Base-by-base conservation (phyloP, 352 stramenopile species). In the Aphanomyces invadans region DNA sequence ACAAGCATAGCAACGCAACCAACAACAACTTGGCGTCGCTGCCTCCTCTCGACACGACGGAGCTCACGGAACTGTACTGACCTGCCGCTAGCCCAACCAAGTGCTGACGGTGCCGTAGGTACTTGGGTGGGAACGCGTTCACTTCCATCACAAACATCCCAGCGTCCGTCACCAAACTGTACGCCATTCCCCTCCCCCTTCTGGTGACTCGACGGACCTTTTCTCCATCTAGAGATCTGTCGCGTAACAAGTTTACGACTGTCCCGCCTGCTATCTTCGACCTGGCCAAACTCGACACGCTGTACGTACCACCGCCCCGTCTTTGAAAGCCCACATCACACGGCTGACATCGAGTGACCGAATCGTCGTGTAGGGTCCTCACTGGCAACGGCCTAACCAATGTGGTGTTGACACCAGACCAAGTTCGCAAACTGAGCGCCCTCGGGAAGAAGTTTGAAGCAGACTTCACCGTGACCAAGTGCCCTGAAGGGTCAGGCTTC, bases 331-430 rank as follows among this genome's bases (percentile, higher is more conserved):
- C 12, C n/a, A 19, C 12, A 12, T 19, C n/a, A n/a, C n/a, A n/a
- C n/a, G n/a, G n/a, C n/a, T n/a, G n/a, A n/a, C n/a, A n/a, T n/a
- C n/a, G n/a, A n/a, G n/a, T n/a, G n/a, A n/a, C n/a, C n/a, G n/a
- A n/a, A n/a, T n/a, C n/a, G n/a, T n/a, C n/a, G n/a, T n/a, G n/a
- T 42, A 32, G 51, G 26, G 80, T 70, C 42, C 77, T 90, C 71
- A 28, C 32, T 0, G 67, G 52, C 29, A 86, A 76, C 51, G 83
- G 86, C 70, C 67, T 90, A n/a, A 76, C 70, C 1, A 88, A 89
- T 55, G 23, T 88, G 19, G 62, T 76, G 42, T 69, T 90, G 19
- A 77, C 72, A 17, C 25, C 55, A 3, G 52, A 62, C 1, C 77
- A 89, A 56, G 38, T 79, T 51, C 54, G 68, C 12, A 48, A 80